phyloP scores from a whole-genome alignment of 805 yeast species.

The Groenewaldozyma tartarivorans region DNA sequence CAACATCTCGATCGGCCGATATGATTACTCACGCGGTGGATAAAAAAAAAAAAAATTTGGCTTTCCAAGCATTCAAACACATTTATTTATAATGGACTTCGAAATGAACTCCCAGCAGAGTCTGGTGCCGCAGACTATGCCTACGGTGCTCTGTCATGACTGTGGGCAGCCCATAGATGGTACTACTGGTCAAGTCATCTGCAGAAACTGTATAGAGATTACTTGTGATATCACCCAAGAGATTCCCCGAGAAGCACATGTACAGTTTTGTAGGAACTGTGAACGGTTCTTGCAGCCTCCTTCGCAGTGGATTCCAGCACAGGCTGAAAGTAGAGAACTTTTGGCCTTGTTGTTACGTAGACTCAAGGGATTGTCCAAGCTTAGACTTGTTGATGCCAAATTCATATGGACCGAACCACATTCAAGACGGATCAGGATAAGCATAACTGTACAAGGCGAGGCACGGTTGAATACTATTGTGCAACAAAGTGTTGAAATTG shows the following conservation, averaged over 20 bases:
- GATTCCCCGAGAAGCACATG: constrained; percentile 70
- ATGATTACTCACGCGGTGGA: not conserved
- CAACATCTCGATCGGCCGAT: too few relatives aligned
- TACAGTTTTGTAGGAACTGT: constrained; percentile 93
- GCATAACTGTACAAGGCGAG: constrained; percentile 93
- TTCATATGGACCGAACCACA: constrained; percentile 99
- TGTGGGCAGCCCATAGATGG: constrained; percentile 99
- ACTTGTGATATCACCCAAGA: constrained; percentile 89
- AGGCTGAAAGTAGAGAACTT: constrained; percentile 79
- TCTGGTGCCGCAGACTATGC: constrained; percentile 25
- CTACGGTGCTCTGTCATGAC: constrained; percentile 93
- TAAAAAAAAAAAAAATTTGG: not conserved
- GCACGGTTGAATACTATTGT: constrained; percentile 75
- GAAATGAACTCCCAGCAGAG: too few relatives aligned
- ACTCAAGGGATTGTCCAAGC: constrained; percentile 75
- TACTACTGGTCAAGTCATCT: constrained; percentile 79
- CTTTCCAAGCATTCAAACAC: not conserved
- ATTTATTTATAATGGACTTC: not conserved
- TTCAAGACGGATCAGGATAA: constrained; percentile 85
- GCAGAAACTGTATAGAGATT: constrained; percentile 87
- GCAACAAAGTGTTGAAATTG: constrained; percentile 92
- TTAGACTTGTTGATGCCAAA: constrained; percentile 83
- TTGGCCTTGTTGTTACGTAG: constrained; percentile 79
- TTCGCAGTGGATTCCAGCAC: constrained; percentile 80
- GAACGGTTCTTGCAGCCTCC: constrained; percentile 91